Evolutionary conservation across 805 yeast genomes (phyloP).

Genomic region (Nakazawaea laoshanensis): DNA sequence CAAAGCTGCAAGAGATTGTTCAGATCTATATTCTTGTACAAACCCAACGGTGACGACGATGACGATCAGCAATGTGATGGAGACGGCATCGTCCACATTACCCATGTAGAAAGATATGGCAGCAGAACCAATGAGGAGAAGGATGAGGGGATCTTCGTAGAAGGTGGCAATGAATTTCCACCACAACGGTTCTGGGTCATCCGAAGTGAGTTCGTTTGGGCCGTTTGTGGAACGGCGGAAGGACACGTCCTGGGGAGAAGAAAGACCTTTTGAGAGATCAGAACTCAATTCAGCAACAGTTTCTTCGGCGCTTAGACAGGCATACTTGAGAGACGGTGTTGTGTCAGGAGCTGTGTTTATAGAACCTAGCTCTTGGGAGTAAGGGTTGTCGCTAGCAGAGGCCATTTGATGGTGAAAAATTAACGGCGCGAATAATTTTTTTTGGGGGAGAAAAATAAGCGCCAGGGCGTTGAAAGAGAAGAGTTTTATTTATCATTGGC

Average conservation of each 20-base stretch:
- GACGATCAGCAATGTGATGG: conserved; percentile 83
- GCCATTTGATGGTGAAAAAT: conserved; percentile 4
- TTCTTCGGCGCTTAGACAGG: conserved; percentile 57
- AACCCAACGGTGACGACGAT: conserved; percentile 97
- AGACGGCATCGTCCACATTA: conserved; percentile 92
- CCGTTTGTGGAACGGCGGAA: conserved; percentile 74
- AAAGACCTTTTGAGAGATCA: conserved; percentile 49
- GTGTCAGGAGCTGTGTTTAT: conserved; percentile 11
- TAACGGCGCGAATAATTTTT: neutral
- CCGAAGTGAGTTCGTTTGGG: conserved; percentile 63
- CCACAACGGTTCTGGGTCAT: conserved; percentile 70
- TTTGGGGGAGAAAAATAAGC: neutral
- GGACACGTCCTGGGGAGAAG: conserved; percentile 59
- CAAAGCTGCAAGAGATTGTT: conserved; percentile 87
- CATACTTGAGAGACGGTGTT: conserved; percentile 58
- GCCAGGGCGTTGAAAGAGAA: neutral
- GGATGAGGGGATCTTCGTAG: conserved; percentile 84
- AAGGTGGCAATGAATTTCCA: conserved; percentile 72
- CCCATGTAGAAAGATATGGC: conserved; percentile 84
- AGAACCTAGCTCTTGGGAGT: conserved; percentile 14
- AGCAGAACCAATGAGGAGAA: conserved; percentile 86
- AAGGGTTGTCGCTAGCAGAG: conserved; percentile 33
- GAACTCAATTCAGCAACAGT: conserved; percentile 58
- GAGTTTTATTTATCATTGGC: neutral
- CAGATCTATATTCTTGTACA: conserved; percentile 94